A percentile compares a stretch with the other conserved stretches of the same genome.
Evolutionary conservation across 257 asterid species (phyloP).

Genomic region (Mitragyna speciosa): DNA sequence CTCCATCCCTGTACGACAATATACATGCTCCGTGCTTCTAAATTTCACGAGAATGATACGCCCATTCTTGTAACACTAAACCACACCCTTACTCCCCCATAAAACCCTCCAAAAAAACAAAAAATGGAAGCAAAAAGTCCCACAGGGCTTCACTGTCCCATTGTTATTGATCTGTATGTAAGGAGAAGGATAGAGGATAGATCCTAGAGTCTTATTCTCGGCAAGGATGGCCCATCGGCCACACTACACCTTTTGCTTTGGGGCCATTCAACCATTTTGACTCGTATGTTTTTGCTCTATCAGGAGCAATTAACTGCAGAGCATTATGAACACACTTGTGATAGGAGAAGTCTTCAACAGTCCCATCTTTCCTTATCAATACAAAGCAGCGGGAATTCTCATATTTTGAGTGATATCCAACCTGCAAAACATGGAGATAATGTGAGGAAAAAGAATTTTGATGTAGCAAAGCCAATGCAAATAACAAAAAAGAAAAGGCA

Average conservation of each 20-base stretch:
- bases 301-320: slow-evolving; percentile 50
- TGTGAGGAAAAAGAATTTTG: not conserved
- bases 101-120: not conserved
- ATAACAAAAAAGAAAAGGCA: not conserved
- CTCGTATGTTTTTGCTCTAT: slow-evolving; percentile 38
- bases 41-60: not conserved
- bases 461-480: not conserved
- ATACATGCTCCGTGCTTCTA: not conserved
- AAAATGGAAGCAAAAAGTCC: not conserved
- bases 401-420: slow-evolving; percentile 66
- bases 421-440: slow-evolving; percentile 40
- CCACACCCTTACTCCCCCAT: not conserved
- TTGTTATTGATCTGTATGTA: not conserved
- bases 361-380: slow-evolving; percentile 68
- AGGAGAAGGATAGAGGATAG: not conserved
- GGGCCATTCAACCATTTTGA: slow-evolving; percentile 35
- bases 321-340: slow-evolving; percentile 70
- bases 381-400: slow-evolving; percentile 67
- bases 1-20: not conserved
- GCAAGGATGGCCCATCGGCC: slow-evolving; percentile 8
- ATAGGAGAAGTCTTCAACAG: slow-evolving; percentile 86
- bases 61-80: not conserved
- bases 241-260: not conserved
- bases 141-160: not conserved
- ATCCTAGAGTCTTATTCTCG: slow-evolving; percentile 3